Base-by-base conservation (phyloP, 2,329 filamentous ascomycete species). In the Pyricularia pennisetigena region DNA sequence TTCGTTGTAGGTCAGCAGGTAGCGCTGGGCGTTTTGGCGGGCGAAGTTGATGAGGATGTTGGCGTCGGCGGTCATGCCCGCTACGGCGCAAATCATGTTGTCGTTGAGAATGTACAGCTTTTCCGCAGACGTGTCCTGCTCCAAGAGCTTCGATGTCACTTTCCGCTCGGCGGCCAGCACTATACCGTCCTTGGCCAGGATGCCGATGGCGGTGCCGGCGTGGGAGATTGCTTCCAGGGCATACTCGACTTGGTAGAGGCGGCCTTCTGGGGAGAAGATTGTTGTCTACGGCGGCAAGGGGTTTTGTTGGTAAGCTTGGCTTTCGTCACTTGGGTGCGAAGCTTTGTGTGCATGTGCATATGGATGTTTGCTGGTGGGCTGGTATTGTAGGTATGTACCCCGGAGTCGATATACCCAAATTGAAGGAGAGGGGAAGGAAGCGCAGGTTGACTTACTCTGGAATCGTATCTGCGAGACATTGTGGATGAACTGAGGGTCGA, bases 31-130 rank as follows among this genome's bases (percentile, higher is more conserved):
- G 75, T 92, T 91, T 87, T 97, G 93, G 75, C 95, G 93, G 78
- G 95, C 96, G 82, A 96, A 97, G 86, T 99, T 99, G 88, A 99
- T 99, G 79, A 99, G 93, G 80, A 99, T 99, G 85, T 99, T 99
- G 80, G 95, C 95, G 78, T 99, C 95, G 76, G 95, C 95, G 64
- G 94, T 99, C 94, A 99, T 98, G 78, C 95, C 95, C 75, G 95
- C 95, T 70, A 99, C 95, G 70, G 95, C 95, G 81, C 94, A 97
- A 81, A 99, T 98, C 96, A 99, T 99, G 85, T 99, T 99, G 83
- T 99, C 95, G 75, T 99, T 99, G 75, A 99, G 84, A 76, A 97
- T 97, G 82, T 99, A 99, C 74, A 99, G 92, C 89, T 99, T 99
- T 89, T 99, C 95, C 66, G 95, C 96, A 68, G 95, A 98, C 72